These are phyloP conservation scores for Grigorovia humatica DNA, from an alignment of 805 yeast genomes.

Conservation along the genomic window DNA sequence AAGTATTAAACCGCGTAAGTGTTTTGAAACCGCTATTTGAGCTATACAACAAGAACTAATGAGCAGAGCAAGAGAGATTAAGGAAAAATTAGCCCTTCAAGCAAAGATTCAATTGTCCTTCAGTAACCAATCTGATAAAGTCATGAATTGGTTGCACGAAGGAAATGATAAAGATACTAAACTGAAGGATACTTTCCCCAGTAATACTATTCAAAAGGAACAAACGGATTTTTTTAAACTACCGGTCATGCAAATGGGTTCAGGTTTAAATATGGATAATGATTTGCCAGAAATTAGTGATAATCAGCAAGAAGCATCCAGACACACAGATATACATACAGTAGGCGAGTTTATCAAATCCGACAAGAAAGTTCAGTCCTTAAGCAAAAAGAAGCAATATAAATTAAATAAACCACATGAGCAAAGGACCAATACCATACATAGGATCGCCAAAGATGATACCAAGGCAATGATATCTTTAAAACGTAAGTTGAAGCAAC, in stretches of 20 bases:
- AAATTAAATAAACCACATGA: conserved; percentile 4
- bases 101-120: conserved; percentile 25
- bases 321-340: conserved; percentile 23
- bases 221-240: conserved; percentile 20
- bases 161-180: conserved; percentile 2
- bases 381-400: conserved; percentile 24
- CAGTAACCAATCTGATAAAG: conserved; percentile 14
- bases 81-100: conserved; percentile 26
- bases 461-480: conserved; percentile 28
- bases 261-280: conserved; percentile 20
- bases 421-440: conserved; percentile 10
- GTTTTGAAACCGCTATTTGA: neutral
- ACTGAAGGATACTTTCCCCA: neutral
- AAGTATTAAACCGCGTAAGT: neutral
- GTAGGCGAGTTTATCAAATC: conserved; percentile 28
- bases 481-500: conserved; percentile 25
- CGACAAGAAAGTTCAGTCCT: conserved; percentile 24
- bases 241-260: conserved; percentile 27
- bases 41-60: conserved; percentile 4
- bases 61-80: conserved; percentile 28
- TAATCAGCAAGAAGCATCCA: neutral
- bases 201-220: conserved; percentile 6
- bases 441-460: conserved; percentile 24
- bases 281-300: neutral
- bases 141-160: conserved; percentile 20